Evolutionary conservation across 768 basidiomycete species (phyloP).

Genomic region (Rhodocollybia butyracea): DNA sequence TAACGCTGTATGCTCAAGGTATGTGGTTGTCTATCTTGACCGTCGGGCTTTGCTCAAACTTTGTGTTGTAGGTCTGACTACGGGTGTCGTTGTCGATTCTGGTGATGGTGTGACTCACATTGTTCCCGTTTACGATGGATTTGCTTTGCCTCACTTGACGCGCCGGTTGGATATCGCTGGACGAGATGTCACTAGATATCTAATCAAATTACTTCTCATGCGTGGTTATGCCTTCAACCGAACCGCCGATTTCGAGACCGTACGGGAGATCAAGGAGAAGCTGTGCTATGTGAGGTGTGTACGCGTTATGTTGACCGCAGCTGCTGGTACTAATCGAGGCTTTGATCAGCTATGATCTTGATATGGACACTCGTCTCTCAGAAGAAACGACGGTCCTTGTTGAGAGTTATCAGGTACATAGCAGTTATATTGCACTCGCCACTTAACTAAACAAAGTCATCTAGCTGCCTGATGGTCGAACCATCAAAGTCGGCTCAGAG

Average conservation of each 20-base stretch:
- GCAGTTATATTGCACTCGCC: neutral
- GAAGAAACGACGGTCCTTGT: conserved; percentile 97
- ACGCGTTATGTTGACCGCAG: neutral
- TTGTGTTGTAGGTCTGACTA: conserved; percentile 73
- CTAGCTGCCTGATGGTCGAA: conserved; percentile 92
- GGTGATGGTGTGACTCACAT: conserved; percentile 99
- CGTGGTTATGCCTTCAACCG: conserved; percentile 99
- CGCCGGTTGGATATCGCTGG: conserved; percentile 96
- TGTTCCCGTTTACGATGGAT: conserved; percentile 97
- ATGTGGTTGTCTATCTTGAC: conserved; percentile 18
- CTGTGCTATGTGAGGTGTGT: conserved; percentile 92
- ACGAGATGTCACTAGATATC: conserved; percentile 95
- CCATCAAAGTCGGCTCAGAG: conserved; percentile 96
- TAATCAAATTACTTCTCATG: conserved; percentile 99
- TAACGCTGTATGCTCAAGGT: conserved; percentile 99
- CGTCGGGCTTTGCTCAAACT: neutral
- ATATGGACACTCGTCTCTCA: conserved; percentile 85
- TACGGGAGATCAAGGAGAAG: conserved; percentile 98
- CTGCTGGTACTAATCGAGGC: conserved; percentile 3
- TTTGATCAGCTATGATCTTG: conserved; percentile 82
- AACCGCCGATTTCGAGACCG: conserved; percentile 99
- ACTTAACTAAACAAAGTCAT: conserved; percentile 2
- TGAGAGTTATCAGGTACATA: conserved; percentile 87
- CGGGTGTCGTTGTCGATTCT: conserved; percentile 98
- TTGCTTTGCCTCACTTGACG: conserved; percentile 91